Evolutionary conservation across 1,284 basidiomycete genomes (phyloP).

Genomic region (Apiotrichum mycotoxinovorans): DNA sequence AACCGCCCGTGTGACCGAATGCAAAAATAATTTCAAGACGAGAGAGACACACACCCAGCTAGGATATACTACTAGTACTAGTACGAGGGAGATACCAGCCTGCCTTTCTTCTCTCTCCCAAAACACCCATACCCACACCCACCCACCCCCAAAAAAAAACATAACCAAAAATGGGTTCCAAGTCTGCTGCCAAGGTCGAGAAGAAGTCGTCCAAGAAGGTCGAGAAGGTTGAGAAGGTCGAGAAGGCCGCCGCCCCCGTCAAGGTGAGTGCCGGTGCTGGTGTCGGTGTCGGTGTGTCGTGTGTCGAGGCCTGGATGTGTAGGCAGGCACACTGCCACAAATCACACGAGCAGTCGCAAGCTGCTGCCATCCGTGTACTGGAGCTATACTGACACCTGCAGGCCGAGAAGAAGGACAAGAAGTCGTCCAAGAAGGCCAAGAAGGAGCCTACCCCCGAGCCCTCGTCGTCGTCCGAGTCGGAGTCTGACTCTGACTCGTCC

Average conservation of each 20-base stretch:
- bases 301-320: too few relatives aligned
- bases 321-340: too few relatives aligned
- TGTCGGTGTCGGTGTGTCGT: not conserved
- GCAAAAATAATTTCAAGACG: not conserved
- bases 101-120: not conserved
- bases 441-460: slow-evolving; percentile 49
- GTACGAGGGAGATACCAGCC: not conserved
- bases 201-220: slow-evolving; percentile 33
- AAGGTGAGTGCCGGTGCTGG: slow-evolving; percentile 7
- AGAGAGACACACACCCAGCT: not conserved
- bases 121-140: too few relatives aligned
- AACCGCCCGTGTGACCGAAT: too few relatives aligned
- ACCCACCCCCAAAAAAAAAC: slow-evolving; percentile 10
- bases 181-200: slow-evolving; percentile 16
- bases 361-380: not conserved
- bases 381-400: not conserved
- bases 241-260: slow-evolving; percentile 14
- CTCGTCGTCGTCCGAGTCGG: slow-evolving; percentile 22
- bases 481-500: slow-evolving; percentile 23
- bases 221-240: slow-evolving; percentile 25
- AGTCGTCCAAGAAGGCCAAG: slow-evolving; percentile 49
- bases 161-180: slow-evolving; percentile 48
- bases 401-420: slow-evolving; percentile 29
- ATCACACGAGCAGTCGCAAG: not conserved
- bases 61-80: not conserved